phyloP scores from a whole-genome alignment of 225 moss, liverwort and hornwort species.

The Climacium dendroides region DNA sequence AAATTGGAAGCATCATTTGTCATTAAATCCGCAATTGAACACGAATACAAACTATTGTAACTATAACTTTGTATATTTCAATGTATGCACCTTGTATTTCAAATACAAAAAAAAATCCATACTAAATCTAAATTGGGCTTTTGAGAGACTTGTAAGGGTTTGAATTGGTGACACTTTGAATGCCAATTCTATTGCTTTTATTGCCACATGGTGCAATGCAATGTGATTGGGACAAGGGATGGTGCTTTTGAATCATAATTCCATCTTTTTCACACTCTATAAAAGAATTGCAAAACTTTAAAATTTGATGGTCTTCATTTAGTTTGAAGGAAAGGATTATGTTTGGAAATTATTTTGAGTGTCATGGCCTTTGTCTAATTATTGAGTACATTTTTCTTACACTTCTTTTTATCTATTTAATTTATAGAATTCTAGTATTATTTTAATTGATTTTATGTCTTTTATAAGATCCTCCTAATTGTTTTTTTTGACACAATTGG shows the following conservation, averaged over 20 bases:
- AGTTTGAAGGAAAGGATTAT: neutral
- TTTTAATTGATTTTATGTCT: neutral
- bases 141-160: rapidly evolving
- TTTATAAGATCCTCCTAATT: too few relatives aligned
- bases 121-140: rapidly evolving
- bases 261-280: neutral
- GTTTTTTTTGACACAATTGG: neutral
- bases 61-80: neutral
- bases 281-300: neutral
- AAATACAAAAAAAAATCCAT: neutral
- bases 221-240: neutral
- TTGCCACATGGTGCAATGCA: neutral
- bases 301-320: neutral
- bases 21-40: rapidly evolving
- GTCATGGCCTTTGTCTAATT: neutral
- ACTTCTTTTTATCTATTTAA: neutral
- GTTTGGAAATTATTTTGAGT: neutral
- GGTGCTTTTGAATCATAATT: neutral
- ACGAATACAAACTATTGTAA: neutral
- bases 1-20: neutral
- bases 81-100: neutral
- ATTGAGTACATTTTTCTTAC: neutral
- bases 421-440: neutral
- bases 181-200: neutral
- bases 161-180: neutral